These are phyloP conservation scores for Calonectria multiphialidica DNA, from an alignment of 2,329 filamentous ascomycete species.

Conservation along the genomic window DNA sequence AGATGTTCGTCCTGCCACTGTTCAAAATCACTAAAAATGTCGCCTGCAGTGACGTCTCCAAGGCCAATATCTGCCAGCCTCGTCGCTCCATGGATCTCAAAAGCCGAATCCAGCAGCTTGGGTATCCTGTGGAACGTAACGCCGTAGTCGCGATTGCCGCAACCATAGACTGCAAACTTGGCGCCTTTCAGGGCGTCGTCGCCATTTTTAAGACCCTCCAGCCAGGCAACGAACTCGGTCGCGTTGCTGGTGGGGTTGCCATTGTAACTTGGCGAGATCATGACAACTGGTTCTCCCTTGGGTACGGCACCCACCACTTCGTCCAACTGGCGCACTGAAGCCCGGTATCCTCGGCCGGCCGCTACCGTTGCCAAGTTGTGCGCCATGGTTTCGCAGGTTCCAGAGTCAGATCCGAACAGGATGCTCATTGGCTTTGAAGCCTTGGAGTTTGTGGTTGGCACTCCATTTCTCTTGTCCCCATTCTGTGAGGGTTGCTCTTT, in stretches of 20 bases:
- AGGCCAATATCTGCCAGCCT: conserved; percentile 57
- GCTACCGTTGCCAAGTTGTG: conserved; percentile 70
- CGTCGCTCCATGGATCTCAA: conserved; percentile 47
- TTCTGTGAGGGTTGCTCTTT: conserved; percentile 9
- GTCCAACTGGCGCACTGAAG: conserved; percentile 66
- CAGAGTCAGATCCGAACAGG: conserved; percentile 76
- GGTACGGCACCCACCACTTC: conserved; percentile 67
- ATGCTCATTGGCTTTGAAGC: not conserved
- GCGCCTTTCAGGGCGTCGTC: conserved; percentile 60
- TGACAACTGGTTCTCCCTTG: conserved; percentile 66
- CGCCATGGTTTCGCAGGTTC: conserved; percentile 76
- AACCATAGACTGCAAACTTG: conserved; percentile 76
- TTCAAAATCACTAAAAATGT: conserved; percentile 73
- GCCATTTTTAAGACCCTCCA: conserved; percentile 63
- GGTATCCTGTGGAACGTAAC: conserved; percentile 74
- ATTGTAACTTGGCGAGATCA: conserved; percentile 78
- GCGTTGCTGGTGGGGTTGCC: conserved; percentile 79
- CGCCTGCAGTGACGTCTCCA: conserved; percentile 68
- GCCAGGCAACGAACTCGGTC: conserved; percentile 73
- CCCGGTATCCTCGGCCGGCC: conserved; percentile 64
- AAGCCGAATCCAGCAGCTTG: conserved; percentile 64
- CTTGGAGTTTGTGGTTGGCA: not conserved
- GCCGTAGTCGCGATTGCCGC: conserved; percentile 67
- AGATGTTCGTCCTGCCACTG: conserved; percentile 68
- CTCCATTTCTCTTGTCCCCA: conserved; percentile 6